Evolutionary conservation across 805 yeast species (phyloP), one percentile per base, ranked within the genome.

Genomic region (Barnettozyma sp.): DNA sequence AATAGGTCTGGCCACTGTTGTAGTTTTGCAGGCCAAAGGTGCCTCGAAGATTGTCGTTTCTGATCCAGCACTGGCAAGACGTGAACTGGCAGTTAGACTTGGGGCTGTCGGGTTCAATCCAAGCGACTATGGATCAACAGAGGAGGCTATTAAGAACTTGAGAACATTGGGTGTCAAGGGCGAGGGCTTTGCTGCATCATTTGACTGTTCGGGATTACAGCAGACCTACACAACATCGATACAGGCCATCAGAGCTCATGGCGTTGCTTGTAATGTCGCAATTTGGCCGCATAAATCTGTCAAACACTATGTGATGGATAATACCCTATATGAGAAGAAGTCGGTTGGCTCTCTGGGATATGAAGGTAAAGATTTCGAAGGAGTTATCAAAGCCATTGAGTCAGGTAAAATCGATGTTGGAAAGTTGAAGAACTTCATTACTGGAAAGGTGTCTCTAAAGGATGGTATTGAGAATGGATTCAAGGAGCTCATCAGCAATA

Each of bases 21-120:
- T 76, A 30, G 78, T 74, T 8, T 50, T 70, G 36, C 65, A 69
- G 42, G 78, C 76, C 5, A 68, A 69, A 41, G 58, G 56, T 16
- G 70, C 68, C 3, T 59, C 65, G n/a, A 56, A 53, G 26, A 65
- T 76, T 52, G 77, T 77, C n/a, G 73, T 75, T 32, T 62, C 73
- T 14, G 82, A 74, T 46, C 82, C 81, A 16, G 78, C 79, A 6
- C 54, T 59, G 17, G 63, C 73, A n/a, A 73, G 84, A 56, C 70
- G 81, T 52, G 70, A 73, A 36, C 71, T 73, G 26, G 79, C 83
- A 4, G 66, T 63, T 26, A 52, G 54, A 30, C 54, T 71, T 15
- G 73, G 74, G 21, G 76, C 68, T 3, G 56, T 54, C 22, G 63
- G 59, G 1, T 68, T 65, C 45, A 62, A 71, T 46, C 76, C 76